A percentile compares a stretch with the other conserved stretches of the same genome.
Conservation (phyloP, 192 early-diverging fungal genomes). For the Kickxella alabastrina region DNA sequence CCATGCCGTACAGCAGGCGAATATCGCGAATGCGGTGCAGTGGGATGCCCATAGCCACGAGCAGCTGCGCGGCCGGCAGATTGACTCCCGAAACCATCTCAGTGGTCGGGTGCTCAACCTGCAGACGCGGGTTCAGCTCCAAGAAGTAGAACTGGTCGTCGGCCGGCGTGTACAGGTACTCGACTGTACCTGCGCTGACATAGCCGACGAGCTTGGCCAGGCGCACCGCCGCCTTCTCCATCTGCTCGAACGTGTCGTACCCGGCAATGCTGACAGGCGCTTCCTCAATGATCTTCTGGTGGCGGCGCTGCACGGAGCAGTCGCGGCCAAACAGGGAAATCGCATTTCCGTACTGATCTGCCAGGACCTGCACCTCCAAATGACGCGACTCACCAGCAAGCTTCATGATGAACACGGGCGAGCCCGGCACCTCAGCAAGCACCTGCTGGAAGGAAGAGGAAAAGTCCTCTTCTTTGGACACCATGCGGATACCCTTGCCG, state of each 20-base stretch:
- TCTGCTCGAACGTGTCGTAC: constrained; percentile 71
- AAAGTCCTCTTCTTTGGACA: constrained; percentile 72
- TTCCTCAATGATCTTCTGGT: constrained; percentile 99
- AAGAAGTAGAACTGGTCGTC: constrained; percentile 90
- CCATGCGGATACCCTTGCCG: constrained; percentile 98
- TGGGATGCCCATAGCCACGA: constrained; percentile 99
- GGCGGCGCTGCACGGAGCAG: constrained; percentile 96
- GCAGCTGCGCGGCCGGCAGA: constrained; percentile 94
- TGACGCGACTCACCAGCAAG: constrained; percentile 92
- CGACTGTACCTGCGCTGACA: constrained; percentile 93
- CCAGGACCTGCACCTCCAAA: constrained; percentile 94
- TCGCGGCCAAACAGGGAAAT: constrained; percentile 98
- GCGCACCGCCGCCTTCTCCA: constrained; percentile 97
- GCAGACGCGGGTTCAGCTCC: constrained; percentile 95
- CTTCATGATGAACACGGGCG: constrained; percentile 98
- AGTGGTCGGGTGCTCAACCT: constrained; percentile 98
- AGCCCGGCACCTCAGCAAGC: constrained; percentile 91
- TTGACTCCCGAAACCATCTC: constrained; percentile 99
- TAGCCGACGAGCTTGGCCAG: constrained; percentile 93
- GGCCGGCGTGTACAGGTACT: constrained; percentile 90
- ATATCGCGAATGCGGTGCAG: constrained; percentile 94
- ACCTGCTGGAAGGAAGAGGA: constrained; percentile 79
- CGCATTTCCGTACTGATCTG: constrained; percentile 95
- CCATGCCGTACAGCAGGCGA: constrained; percentile 88
- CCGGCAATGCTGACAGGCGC: constrained; percentile 88